Conservation (phyloP, 768 basidiomycete species). For the Scleroderma citrinum region DNA sequence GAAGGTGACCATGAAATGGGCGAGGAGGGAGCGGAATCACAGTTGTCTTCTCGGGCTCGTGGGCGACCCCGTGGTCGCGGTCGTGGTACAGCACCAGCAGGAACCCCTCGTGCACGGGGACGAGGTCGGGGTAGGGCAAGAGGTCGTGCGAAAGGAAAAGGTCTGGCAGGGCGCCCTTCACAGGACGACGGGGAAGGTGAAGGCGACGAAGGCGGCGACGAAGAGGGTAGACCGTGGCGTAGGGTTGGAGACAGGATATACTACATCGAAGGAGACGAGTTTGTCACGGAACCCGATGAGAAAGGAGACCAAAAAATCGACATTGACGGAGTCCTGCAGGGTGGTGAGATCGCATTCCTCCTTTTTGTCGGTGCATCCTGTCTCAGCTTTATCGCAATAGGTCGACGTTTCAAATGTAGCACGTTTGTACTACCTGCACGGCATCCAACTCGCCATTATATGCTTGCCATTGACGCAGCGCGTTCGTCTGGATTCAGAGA, state of each 20-base stretch:
- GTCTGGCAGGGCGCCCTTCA: conserved; percentile 18
- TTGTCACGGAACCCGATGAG: conserved; percentile 73
- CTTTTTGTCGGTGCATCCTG: background rate
- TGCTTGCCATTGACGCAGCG: conserved; percentile 97
- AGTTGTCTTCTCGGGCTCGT: conserved; percentile 28
- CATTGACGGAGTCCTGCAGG: conserved; percentile 72
- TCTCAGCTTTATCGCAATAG: conserved; percentile 33
- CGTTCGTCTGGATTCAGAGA: conserved; percentile 94
- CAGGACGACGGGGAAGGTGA: conserved; percentile 36
- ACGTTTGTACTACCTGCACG: conserved; percentile 86
- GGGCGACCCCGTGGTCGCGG: conserved; percentile 35
- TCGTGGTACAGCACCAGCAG: conserved; percentile 24
- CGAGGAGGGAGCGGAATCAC: conserved; percentile 31
- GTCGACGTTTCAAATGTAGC: conserved; percentile 79
- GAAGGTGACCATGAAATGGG: conserved; percentile 26
- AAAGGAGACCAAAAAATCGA: conserved; percentile 94
- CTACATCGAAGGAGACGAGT: conserved; percentile 85
- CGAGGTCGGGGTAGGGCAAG: conserved; percentile 41
- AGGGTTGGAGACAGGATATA: conserved; percentile 70
- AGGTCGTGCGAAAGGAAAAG: conserved; percentile 30
- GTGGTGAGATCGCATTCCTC: conserved; percentile 47
- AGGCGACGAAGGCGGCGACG: conserved; percentile 32
- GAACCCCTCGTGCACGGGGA: conserved; percentile 29
- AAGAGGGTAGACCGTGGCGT: conserved; percentile 60
- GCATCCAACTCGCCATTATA: conserved; percentile 79